Conservation (phyloP, 129 eudicot species). For the Saussurea involucrata region DNA sequence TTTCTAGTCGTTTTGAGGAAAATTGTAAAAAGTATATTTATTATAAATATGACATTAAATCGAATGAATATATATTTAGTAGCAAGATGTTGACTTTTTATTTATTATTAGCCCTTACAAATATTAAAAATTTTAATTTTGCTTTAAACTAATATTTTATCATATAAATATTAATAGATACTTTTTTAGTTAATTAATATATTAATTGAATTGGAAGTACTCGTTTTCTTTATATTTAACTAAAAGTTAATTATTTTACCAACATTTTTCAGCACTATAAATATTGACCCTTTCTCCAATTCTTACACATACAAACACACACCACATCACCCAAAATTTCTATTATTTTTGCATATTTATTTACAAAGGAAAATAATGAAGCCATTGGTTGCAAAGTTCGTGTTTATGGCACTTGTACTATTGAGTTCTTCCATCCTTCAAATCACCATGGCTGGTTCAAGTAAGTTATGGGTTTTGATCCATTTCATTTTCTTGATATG, state of each 20-base stretch:
- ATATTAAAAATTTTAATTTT: background rate
- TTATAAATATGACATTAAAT: no score
- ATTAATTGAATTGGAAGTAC: background rate
- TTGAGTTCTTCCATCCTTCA: constrained; percentile 40
- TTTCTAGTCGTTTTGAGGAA: background rate
- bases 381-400: constrained; percentile 29
- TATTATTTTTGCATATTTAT: background rate
- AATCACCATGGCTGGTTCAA: constrained; percentile 48
- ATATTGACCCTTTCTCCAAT: constrained; percentile 17
- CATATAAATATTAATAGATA: background rate
- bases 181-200: background rate
- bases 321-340: constrained; percentile 1
- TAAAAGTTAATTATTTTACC: constrained; percentile 6
- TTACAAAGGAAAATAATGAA: constrained; percentile 30
- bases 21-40: background rate
- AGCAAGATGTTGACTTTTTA: background rate
- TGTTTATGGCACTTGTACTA: constrained; percentile 38
- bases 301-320: constrained; percentile 7
- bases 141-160: background rate
- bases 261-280: constrained; percentile 25
- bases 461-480: constrained; percentile 28
- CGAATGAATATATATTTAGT: no score
- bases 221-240: background rate
- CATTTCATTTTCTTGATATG: background rate
- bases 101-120: background rate